A percentile compares a stretch with the other conserved stretches of the same genome.
Evolutionary conservation across 352 stramenopile genomes (phyloP).

Genomic region (Halophytophthora polymorphica): DNA sequence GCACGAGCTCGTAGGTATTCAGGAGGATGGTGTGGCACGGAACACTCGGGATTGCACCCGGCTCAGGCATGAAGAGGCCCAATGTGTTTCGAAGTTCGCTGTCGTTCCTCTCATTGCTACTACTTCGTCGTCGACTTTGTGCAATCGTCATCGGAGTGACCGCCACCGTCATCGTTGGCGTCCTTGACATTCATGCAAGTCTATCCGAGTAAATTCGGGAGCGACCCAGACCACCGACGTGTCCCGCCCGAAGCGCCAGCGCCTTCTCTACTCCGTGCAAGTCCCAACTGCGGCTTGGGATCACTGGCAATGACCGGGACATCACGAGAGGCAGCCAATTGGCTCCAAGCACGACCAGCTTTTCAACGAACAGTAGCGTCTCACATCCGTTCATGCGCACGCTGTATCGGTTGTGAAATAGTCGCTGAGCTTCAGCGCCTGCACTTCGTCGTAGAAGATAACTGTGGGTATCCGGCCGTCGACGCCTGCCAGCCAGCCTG

Average conservation of each 20-base stretch:
- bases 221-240: conserved; percentile 14
- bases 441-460: conserved; percentile 8
- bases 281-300: conserved; percentile 1
- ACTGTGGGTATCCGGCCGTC: conserved; percentile 11
- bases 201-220: conserved; percentile 5
- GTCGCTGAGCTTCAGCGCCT: conserved; percentile 9
- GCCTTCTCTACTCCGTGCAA: conserved; percentile 5
- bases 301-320: neutral
- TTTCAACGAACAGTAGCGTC: conserved; percentile 14
- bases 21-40: conserved; percentile 3
- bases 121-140: neutral
- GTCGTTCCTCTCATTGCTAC: neutral
- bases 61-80: too few relatives aligned
- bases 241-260: conserved; percentile 3
- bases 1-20: conserved; percentile 25
- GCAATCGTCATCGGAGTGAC: neutral
- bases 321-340: conserved; percentile 9
- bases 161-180: neutral
- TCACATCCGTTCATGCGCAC: conserved; percentile 20
- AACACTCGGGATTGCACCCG: neutral
- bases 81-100: too few relatives aligned
- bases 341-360: conserved; percentile 17
- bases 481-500: conserved; percentile 9
- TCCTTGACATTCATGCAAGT: neutral
- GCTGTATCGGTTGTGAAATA: conserved; percentile 16